phyloP scores from a whole-genome alignment of 345 rosid genomes.

The Lumnitzera racemosa region DNA sequence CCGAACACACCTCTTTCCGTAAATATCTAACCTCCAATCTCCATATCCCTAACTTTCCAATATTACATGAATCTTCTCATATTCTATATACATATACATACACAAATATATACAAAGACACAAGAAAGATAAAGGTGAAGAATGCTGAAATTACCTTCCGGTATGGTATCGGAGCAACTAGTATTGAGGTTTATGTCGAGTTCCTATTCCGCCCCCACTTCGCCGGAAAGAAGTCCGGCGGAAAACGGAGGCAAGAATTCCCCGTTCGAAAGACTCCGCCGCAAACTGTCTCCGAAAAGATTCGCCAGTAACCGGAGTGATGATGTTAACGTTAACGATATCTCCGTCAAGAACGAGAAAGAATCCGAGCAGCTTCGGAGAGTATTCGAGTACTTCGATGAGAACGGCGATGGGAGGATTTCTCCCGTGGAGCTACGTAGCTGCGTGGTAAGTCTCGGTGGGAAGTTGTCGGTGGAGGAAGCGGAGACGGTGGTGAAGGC shows the following conservation, averaged over 20 bases:
- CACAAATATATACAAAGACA: too few relatives aligned
- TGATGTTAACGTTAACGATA: neutral
- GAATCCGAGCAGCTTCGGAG: slow-evolving; percentile 14
- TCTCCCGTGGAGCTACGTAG: slow-evolving; percentile 43
- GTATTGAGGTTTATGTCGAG: neutral
- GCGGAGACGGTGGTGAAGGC: slow-evolving; percentile 39
- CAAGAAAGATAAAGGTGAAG: too few relatives aligned
- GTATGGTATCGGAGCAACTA: too few relatives aligned
- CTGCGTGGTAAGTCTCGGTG: slow-evolving; percentile 40
- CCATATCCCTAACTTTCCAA: too few relatives aligned
- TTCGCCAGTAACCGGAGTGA: slow-evolving; percentile 4
- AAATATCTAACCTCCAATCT: neutral
- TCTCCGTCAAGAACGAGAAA: neutral
- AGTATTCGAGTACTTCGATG: slow-evolving; percentile 51
- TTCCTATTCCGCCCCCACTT: slow-evolving; percentile 3
- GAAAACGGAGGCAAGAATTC: slow-evolving; percentile 1
- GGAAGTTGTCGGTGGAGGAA: slow-evolving; percentile 38
- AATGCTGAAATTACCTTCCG: too few relatives aligned
- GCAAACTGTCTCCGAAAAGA: slow-evolving; percentile 22
- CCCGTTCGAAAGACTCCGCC: slow-evolving; percentile 12
- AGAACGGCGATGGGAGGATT: slow-evolving; percentile 54
- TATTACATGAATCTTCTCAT: too few relatives aligned
- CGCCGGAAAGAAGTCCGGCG: slow-evolving; percentile 4
- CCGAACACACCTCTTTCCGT: neutral
- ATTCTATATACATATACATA: too few relatives aligned